Conservation (phyloP, 2,329 filamentous ascomycete genomes). For the Ascochyta rabiei region DNA sequence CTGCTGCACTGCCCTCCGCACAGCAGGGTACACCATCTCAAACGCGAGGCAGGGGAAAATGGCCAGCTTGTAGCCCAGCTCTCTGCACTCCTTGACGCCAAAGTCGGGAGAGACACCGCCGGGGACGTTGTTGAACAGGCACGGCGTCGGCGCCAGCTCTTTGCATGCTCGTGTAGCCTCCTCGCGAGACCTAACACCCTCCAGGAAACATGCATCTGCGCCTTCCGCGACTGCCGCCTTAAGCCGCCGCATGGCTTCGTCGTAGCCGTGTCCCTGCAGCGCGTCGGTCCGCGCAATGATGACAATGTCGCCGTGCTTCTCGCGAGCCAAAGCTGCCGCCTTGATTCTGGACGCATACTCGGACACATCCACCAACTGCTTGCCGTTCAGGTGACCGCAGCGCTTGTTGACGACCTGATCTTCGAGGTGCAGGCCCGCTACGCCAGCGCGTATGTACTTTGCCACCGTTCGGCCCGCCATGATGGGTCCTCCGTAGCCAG, state of each 20-base stretch:
- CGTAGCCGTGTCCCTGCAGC: conserved; percentile 62
- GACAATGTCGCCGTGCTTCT: conserved; percentile 62
- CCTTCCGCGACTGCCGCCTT: conserved; percentile 59
- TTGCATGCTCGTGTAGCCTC: conserved; percentile 56
- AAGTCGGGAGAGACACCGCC: conserved; percentile 62
- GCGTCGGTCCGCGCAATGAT: conserved; percentile 70
- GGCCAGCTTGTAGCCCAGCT: conserved; percentile 64
- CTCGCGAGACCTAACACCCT: conserved; percentile 61
- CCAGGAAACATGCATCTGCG: conserved; percentile 66
- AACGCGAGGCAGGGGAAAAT: conserved; percentile 57
- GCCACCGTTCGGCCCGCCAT: conserved; percentile 60
- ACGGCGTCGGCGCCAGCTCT: conserved; percentile 57
- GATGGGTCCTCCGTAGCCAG: conserved; percentile 56
- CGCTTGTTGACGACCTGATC: conserved; percentile 69
- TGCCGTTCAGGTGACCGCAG: conserved; percentile 68
- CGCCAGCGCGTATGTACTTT: conserved; percentile 60
- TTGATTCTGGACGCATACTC: conserved; percentile 63
- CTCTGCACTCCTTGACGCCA: conserved; percentile 58
- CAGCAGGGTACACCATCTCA: conserved; percentile 43
- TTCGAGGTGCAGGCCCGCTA: conserved; percentile 67
- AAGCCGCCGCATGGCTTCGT: conserved; percentile 60
- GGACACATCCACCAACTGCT: conserved; percentile 61
- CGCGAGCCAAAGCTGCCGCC: conserved; percentile 60
- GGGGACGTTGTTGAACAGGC: conserved; percentile 65
- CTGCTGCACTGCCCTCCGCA: conserved; percentile 37